phyloP scores from a whole-genome alignment of 2,329 filamentous ascomycete species.

The Aphanoascus verrucosus region DNA sequence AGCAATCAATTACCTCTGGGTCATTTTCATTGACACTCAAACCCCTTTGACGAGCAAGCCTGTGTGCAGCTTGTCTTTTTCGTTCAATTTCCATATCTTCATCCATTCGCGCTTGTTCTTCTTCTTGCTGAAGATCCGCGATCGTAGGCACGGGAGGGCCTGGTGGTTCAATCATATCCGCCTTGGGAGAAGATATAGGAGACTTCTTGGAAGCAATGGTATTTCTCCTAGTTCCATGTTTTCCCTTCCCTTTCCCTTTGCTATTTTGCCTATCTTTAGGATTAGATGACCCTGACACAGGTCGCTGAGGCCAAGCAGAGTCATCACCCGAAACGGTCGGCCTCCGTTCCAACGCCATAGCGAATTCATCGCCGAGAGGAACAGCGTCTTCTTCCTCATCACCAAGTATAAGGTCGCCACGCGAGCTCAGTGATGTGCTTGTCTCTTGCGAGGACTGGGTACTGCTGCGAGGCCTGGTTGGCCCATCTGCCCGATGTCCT shows the following conservation, averaged over 20 bases:
- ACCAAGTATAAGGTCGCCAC: conserved; percentile 83
- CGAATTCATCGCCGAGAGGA: conserved; percentile 86
- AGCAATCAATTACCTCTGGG: not conserved
- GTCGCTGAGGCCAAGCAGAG: conserved; percentile 38
- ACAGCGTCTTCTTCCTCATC: conserved; percentile 90
- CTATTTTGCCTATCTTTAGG: conserved; percentile 31
- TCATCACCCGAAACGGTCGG: conserved; percentile 55
- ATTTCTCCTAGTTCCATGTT: conserved; percentile 22
- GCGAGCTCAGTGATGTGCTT: conserved; percentile 72
- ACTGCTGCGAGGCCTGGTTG: conserved; percentile 51
- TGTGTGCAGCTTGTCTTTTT: conserved; percentile 45
- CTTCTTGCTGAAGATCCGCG: conserved; percentile 47
- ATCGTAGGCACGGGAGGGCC: conserved; percentile 37
- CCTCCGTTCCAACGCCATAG: conserved; percentile 65
- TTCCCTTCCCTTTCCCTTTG: conserved; percentile 28
- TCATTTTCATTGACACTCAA: conserved; percentile 27
- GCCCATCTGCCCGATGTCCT: conserved; percentile 25
- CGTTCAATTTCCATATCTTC: conserved; percentile 47
- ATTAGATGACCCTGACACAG: conserved; percentile 40
- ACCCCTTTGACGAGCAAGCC: conserved; percentile 46
- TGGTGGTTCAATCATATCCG: conserved; percentile 22
- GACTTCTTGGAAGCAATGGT: conserved; percentile 21
- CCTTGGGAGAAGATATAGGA: conserved; percentile 19
- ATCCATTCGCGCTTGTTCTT: conserved; percentile 42
- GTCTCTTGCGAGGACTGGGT: conserved; percentile 73